Conservation (phyloP, 1,284 basidiomycete genomes). For the Puccinia triticina region DNA sequence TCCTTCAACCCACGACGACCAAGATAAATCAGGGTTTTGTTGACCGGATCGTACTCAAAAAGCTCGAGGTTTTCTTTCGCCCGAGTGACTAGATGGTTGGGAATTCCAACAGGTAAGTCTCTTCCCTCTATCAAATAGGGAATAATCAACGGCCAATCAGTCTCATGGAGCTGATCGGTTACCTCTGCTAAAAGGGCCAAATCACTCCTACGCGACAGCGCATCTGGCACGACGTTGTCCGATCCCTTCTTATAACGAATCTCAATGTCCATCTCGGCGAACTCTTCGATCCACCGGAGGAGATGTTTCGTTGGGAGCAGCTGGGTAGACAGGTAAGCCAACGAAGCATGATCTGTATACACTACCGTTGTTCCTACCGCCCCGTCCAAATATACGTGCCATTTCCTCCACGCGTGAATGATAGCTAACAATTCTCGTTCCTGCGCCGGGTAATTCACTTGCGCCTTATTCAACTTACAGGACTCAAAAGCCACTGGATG, state of each 20-base stretch:
- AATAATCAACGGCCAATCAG: constrained; percentile 18
- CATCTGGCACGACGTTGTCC: neutral
- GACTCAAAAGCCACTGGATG: constrained; percentile 30
- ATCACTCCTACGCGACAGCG: constrained; percentile 3
- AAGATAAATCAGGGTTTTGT: neutral
- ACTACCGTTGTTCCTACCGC: neutral
- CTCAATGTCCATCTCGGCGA: neutral
- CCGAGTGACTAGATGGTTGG: too few species aligned
- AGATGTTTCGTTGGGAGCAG: too few species aligned
- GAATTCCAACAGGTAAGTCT: neutral
- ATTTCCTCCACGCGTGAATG: constrained; percentile 4
- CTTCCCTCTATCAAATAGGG: too few species aligned
- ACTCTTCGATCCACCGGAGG: too few species aligned
- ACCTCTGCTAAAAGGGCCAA: neutral
- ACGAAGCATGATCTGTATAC: constrained; percentile 16
- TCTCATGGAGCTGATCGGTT: too few species aligned
- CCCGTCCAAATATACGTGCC: neutral
- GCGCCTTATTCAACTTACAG: neutral
- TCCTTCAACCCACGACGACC: too few species aligned
- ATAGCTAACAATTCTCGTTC: constrained; percentile 10
- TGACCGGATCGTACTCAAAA: neutral
- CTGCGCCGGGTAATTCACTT: too few species aligned
- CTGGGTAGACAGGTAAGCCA: too few species aligned
- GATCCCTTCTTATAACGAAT: neutral
- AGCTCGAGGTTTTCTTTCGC: neutral